Evolutionary conservation across 2,329 filamentous ascomycete species (phyloP).

Genomic region (Neodidymelliopsis sp.): DNA sequence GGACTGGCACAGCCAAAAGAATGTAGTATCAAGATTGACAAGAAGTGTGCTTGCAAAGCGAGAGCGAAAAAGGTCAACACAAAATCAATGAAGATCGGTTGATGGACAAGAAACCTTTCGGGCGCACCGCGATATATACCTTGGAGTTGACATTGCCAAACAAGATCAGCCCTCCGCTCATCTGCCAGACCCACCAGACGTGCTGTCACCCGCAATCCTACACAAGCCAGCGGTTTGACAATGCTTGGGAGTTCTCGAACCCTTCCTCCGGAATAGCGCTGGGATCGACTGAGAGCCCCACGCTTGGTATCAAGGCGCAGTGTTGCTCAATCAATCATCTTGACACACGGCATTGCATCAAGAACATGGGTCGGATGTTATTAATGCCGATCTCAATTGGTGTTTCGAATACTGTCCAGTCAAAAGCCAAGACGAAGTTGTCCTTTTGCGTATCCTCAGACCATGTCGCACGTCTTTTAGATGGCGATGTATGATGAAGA

Average conservation of each 20-base stretch:
- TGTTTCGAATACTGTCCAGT: conserved; percentile 21
- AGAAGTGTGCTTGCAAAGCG: conserved; percentile 16
- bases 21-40: conserved; percentile 21
- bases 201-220: conserved; percentile 4
- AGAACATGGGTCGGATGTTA: conserved; percentile 4
- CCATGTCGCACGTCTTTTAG: not conserved
- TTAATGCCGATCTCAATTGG: conserved; percentile 18
- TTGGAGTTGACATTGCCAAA: conserved; percentile 8
- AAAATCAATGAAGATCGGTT: conserved; percentile 22
- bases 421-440: not conserved
- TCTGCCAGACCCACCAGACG: conserved; percentile 15
- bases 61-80: conserved; percentile 17
- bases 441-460: conserved; percentile 1
- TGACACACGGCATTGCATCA: conserved; percentile 10
- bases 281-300: conserved; percentile 10
- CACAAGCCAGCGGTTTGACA: conserved; percentile 20
- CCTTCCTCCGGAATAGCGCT: conserved; percentile 13
- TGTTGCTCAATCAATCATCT: conserved; percentile 10
- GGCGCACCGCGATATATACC: conserved; percentile 20
- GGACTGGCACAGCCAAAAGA: conserved; percentile 26
- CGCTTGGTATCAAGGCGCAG: conserved; percentile 16
- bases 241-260: conserved; percentile 9
- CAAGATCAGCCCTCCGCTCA: conserved; percentile 19
- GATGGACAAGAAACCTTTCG: conserved; percentile 1
- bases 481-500: not conserved